Evolutionary conservation across 192 early-diverging fungal species (phyloP).

Genomic region (Glomus cerebriforme): DNA sequence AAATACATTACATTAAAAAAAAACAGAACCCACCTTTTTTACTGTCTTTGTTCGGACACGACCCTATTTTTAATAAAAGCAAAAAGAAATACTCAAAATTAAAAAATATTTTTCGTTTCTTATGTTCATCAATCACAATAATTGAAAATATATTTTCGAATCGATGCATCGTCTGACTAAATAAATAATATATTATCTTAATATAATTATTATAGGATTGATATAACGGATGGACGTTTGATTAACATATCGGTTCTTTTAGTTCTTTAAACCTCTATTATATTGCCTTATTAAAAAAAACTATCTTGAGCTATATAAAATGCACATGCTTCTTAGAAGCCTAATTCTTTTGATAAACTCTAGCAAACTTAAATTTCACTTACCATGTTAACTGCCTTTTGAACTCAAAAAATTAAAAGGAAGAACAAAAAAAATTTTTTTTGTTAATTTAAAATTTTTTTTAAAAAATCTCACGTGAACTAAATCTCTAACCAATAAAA

Average conservation of each 20-base stretch:
- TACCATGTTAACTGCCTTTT: neutral
- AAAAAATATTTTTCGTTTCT: too few relatives aligned
- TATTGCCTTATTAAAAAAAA: neutral
- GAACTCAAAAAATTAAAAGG: neutral
- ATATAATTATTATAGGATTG: too few relatives aligned
- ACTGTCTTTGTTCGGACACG: slow-evolving; percentile 99
- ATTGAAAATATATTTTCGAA: too few relatives aligned
- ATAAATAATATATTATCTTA: too few relatives aligned
- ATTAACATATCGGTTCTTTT: too few relatives aligned
- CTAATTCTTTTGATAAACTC: neutral
- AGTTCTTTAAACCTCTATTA: too few relatives aligned
- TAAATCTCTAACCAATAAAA: neutral
- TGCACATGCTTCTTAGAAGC: too few relatives aligned
- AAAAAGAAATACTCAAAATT: neutral
- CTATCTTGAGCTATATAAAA: neutral
- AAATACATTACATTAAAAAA: neutral
- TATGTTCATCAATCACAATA: too few relatives aligned
- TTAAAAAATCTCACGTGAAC: neutral
- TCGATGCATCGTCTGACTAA: too few relatives aligned
- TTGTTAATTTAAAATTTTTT: neutral
- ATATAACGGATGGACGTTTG: too few relatives aligned
- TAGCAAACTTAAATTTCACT: neutral
- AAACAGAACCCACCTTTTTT: slow-evolving; percentile 70
- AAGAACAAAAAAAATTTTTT: neutral
- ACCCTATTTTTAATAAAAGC: slow-evolving; percentile 59